These are phyloP conservation scores for Sesbania bispinosa DNA, from an alignment of 306 rosid genomes.

Conservation along the genomic window DNA sequence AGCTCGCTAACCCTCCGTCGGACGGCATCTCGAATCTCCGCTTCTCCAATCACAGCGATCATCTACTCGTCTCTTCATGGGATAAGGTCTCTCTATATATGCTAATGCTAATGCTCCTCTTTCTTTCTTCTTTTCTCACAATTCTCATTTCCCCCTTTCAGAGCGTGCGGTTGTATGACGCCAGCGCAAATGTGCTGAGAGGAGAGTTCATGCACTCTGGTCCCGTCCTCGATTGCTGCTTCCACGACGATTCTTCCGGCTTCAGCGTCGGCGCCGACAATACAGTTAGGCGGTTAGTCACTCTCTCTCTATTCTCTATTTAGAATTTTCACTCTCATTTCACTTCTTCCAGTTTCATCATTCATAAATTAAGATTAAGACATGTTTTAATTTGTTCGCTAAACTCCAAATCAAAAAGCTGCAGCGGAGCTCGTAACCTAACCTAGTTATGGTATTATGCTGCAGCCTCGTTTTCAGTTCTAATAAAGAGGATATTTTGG, in stretches of 20 bases:
- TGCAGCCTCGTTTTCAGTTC: conserved; percentile 67
- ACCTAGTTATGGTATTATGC: no score
- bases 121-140: no score
- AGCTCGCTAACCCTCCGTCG: conserved; percentile 71
- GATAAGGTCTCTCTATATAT: no score
- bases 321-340: no score
- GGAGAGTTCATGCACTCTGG: conserved; percentile 85
- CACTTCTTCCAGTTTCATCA: no score
- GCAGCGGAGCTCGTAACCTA: no score
- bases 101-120: no score
- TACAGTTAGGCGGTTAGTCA: conserved; percentile 65
- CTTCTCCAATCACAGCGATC: conserved; percentile 86
- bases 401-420: no score
- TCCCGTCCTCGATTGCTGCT: conserved; percentile 91
- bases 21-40: conserved; percentile 95
- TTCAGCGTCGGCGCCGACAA: conserved; percentile 79
- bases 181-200: conserved; percentile 69
- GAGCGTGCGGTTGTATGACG: conserved; percentile 88
- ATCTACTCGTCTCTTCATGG: conserved; percentile 92
- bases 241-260: conserved; percentile 93
- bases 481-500: conserved; percentile 80
- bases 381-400: no score
- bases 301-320: no score
- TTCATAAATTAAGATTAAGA: no score
- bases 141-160: no score